These are phyloP conservation scores for Nannochloris sp. DNA, from an alignment of 139 green algal genomes.

Conservation along the genomic window DNA sequence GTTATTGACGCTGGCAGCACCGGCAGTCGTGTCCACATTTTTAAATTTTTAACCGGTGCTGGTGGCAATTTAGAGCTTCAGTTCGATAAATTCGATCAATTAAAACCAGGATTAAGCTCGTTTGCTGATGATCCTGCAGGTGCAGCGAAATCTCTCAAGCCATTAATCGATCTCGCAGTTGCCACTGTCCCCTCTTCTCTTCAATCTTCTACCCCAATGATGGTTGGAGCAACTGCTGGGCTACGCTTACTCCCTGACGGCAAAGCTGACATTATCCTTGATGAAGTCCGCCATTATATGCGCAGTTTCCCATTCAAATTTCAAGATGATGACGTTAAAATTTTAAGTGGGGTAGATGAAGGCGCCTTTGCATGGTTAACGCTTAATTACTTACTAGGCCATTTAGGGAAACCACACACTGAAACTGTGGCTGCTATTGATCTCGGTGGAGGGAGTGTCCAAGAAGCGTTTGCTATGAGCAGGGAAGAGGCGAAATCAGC, in stretches of 20 bases:
- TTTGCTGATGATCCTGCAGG: slow-evolving; percentile 66
- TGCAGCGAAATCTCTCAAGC: slow-evolving; percentile 68
- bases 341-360: slow-evolving; percentile 73
- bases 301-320: slow-evolving; percentile 62
- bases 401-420: slow-evolving; percentile 46
- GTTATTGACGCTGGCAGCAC: slow-evolving; percentile 96
- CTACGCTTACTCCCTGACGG: slow-evolving; percentile 81
- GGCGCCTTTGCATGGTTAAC: slow-evolving; percentile 96
- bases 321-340: slow-evolving; percentile 40
- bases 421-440: slow-evolving; percentile 87
- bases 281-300: slow-evolving; percentile 45
- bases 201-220: slow-evolving; percentile 62
- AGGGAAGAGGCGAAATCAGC: slow-evolving; percentile 42
- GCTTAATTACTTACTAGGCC: slow-evolving; percentile 94
- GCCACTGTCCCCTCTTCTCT: slow-evolving; percentile 63
- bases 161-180: slow-evolving; percentile 76
- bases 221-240: slow-evolving; percentile 88
- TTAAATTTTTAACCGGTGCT: slow-evolving; percentile 63
- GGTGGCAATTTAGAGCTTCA: slow-evolving; percentile 55
- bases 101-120: slow-evolving; percentile 88
- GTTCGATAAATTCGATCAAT: slow-evolving; percentile 82
- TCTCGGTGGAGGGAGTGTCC: slow-evolving; percentile 66
- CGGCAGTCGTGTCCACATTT: slow-evolving; percentile 91
- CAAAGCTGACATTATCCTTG: slow-evolving; percentile 84
- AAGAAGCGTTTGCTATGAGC: slow-evolving; percentile 77